These are phyloP conservation scores for Lepidium sativum DNA, from an alignment of 345 rosid genomes.

Conservation along the genomic window DNA sequence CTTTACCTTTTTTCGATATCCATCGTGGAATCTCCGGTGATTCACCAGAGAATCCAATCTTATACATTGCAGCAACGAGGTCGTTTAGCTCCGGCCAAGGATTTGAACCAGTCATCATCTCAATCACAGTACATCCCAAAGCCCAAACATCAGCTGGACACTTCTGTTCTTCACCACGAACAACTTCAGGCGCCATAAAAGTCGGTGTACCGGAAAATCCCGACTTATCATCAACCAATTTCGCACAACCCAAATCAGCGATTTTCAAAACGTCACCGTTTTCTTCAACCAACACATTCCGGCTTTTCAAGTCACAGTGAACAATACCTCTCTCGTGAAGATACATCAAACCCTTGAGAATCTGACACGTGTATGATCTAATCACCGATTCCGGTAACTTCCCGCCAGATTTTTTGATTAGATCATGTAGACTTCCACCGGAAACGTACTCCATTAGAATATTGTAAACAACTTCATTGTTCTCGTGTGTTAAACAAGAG, in stretches of 20 bases:
- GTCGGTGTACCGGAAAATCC: slow-evolving; percentile 69
- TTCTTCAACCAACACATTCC: slow-evolving; percentile 48
- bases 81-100: slow-evolving; percentile 63
- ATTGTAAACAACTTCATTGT: slow-evolving; percentile 34
- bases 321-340: slow-evolving; percentile 50
- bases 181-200: slow-evolving; percentile 90
- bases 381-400: slow-evolving; percentile 43
- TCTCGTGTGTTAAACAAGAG: slow-evolving; percentile 30
- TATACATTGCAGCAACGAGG: slow-evolving; percentile 54
- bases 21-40: slow-evolving; percentile 50
- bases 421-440: slow-evolving; percentile 59
- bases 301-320: slow-evolving; percentile 80
- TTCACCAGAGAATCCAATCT: slow-evolving; percentile 62
- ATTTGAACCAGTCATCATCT: slow-evolving; percentile 57
- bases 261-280: slow-evolving; percentile 42
- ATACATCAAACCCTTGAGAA: slow-evolving; percentile 45
- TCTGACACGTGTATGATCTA: slow-evolving; percentile 31
- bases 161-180: slow-evolving; percentile 75
- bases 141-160: slow-evolving; percentile 82
- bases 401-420: slow-evolving; percentile 42
- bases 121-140: slow-evolving; percentile 65
- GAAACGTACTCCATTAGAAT: slow-evolving; percentile 60
- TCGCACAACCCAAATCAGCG: slow-evolving; percentile 80
- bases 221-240: slow-evolving; percentile 13
- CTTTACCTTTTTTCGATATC: slow-evolving; percentile 47